A percentile compares a stretch with the other conserved stretches of the same genome.
Conservation (phyloP, 2,329 filamentous ascomycete species). For the Ceratocystis cubensis region DNA sequence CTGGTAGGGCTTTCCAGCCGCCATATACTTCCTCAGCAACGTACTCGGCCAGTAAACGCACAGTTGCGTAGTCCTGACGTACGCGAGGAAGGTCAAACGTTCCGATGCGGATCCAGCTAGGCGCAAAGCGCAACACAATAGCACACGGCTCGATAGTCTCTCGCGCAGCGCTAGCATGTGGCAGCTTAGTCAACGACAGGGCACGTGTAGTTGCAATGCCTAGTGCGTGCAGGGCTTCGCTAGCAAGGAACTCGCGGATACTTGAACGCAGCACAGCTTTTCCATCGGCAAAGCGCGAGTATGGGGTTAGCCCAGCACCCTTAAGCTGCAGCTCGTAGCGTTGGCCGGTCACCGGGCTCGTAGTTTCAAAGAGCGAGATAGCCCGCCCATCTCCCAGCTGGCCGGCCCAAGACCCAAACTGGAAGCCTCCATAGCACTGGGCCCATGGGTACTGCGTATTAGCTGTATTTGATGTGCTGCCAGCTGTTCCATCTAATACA, state of each 20-base stretch:
- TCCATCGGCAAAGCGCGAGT: conserved; percentile 91
- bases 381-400: conserved; percentile 90
- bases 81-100: conserved; percentile 87
- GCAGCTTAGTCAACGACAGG: conserved; percentile 65
- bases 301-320: conserved; percentile 83
- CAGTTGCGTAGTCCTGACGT: conserved; percentile 62
- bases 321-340: conserved; percentile 91
- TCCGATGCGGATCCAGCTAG: conserved; percentile 85
- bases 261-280: conserved; percentile 86
- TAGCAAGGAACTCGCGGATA: conserved; percentile 88
- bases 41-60: conserved; percentile 66
- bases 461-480: conserved; percentile 27
- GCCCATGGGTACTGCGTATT: conserved; percentile 68
- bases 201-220: conserved; percentile 78
- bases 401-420: conserved; percentile 81
- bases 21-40: conserved; percentile 76
- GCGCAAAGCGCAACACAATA: conserved; percentile 82
- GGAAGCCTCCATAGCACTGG: conserved; percentile 85
- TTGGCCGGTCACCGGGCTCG: conserved; percentile 55
- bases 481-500: conserved; percentile 37
- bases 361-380: conserved; percentile 86
- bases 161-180: conserved; percentile 57
- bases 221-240: conserved; percentile 75
- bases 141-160: conserved; percentile 81
- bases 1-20: conserved; percentile 76